Percentiles rank a stretch among this genome's conserved stretches.
Evolutionary conservation across 2,329 filamentous ascomycete genomes (phyloP).

Genomic region (Colletotrichum cuscutae): DNA sequence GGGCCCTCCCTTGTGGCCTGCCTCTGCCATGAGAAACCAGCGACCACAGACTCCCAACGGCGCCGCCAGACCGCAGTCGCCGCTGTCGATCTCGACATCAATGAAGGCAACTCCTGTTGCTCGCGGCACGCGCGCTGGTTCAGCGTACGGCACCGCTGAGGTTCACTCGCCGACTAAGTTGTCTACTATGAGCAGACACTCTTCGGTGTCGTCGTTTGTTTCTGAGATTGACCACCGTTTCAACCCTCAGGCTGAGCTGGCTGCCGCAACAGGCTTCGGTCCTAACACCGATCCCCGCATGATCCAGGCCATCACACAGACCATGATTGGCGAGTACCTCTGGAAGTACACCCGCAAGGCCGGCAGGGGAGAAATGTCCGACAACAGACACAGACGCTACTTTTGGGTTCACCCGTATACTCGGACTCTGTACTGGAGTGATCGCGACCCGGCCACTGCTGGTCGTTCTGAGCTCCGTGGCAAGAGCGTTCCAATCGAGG

Average conservation of each 20-base stretch:
- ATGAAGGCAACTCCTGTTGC: conserved; percentile 69
- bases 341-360: conserved; percentile 99
- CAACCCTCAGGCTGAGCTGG: conserved; percentile 72
- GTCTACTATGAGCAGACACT: conserved; percentile 67
- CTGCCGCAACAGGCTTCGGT: conserved; percentile 65
- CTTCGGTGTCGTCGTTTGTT: conserved; percentile 93
- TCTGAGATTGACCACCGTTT: conserved; percentile 94
- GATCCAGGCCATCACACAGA: conserved; percentile 99
- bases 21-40: conserved; percentile 70
- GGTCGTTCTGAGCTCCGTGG: conserved; percentile 78
- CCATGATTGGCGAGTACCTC: conserved; percentile 98
- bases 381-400: conserved; percentile 90
- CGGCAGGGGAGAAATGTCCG: conserved; percentile 88
- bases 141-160: conserved; percentile 55
- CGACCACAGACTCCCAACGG: conserved; percentile 72
- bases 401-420: conserved; percentile 99
- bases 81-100: conserved; percentile 54
- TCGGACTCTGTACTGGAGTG: conserved; percentile 95
- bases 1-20: conserved; percentile 87
- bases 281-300: conserved; percentile 90
- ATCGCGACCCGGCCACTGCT: conserved; percentile 83
- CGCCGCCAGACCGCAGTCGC: conserved; percentile 53
- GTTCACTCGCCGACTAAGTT: conserved; percentile 59
- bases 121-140: conserved; percentile 56
- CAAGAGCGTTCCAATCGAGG: conserved; percentile 96